Evolutionary conservation across 768 basidiomycete species (phyloP).

Genomic region (Suillus subaureus): DNA sequence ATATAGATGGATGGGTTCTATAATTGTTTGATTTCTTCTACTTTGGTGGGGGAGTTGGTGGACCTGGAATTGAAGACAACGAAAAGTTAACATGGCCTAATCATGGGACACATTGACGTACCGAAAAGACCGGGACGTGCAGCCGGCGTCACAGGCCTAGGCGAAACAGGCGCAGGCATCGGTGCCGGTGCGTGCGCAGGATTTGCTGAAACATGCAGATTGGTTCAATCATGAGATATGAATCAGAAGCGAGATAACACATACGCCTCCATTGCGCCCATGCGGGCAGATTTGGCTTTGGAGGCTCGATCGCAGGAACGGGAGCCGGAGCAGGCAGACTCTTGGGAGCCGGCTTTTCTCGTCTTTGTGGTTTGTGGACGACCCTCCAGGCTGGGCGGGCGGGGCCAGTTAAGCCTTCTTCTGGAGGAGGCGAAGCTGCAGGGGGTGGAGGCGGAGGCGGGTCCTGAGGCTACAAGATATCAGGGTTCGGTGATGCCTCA

Average conservation of each 20-base stretch:
- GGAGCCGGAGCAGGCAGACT: constrained; percentile 40
- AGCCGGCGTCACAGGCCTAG: constrained; percentile 47
- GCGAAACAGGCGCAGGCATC: constrained; percentile 33
- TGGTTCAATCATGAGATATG: constrained; percentile 1
- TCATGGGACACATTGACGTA: constrained; percentile 25
- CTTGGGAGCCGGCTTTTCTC: constrained; percentile 45
- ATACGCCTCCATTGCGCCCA: constrained; percentile 88
- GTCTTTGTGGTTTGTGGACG: constrained; percentile 65
- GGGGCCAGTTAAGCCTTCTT: constrained; percentile 46
- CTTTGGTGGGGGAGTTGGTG: constrained; percentile 49
- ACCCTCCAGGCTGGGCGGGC: constrained; percentile 77
- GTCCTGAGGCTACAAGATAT: constrained; percentile 33
- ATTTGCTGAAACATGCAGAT: constrained; percentile 49
- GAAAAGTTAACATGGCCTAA: background rate
- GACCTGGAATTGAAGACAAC: constrained; percentile 32
- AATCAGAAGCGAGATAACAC: constrained; percentile 25
- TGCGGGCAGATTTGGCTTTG: constrained; percentile 62
- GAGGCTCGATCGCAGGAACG: constrained; percentile 43
- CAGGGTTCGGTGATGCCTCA: constrained; percentile 4
- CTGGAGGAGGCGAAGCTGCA: constrained; percentile 48
- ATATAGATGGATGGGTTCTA: background rate
- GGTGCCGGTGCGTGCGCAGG: constrained; percentile 58
- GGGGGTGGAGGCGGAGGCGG: constrained; percentile 38
- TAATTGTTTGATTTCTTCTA: constrained; percentile 20
- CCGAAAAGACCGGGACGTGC: constrained; percentile 69